phyloP scores from a whole-genome alignment of 768 basidiomycete species.

The Suillus sp. region DNA sequence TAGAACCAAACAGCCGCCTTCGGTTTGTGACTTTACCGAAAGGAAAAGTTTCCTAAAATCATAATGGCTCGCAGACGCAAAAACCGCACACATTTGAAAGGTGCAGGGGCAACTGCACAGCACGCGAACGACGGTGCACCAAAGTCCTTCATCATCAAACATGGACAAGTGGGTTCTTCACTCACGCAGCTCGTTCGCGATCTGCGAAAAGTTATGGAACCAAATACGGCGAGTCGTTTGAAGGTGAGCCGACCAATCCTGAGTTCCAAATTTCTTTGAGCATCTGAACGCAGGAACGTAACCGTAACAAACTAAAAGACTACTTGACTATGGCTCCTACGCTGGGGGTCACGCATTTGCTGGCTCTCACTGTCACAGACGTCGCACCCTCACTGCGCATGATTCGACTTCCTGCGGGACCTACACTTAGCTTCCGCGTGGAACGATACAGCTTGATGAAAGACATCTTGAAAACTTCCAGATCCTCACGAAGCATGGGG shows the following conservation, averaged over 20 bases:
- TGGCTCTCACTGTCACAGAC: slow-evolving; percentile 88
- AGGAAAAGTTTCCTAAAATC: slow-evolving; percentile 12
- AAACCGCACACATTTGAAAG: slow-evolving; percentile 81
- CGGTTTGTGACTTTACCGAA: not conserved
- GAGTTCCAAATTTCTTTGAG: slow-evolving; percentile 5
- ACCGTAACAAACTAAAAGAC: slow-evolving; percentile 89
- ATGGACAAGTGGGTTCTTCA: slow-evolving; percentile 89
- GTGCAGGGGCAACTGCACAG: slow-evolving; percentile 39
- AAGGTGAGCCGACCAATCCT: slow-evolving; percentile 48
- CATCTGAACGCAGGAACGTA: slow-evolving; percentile 69
- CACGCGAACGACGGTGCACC: slow-evolving; percentile 49
- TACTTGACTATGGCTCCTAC: slow-evolving; percentile 91
- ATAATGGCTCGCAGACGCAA: slow-evolving; percentile 76
- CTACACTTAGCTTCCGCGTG: slow-evolving; percentile 90
- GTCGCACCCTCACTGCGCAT: slow-evolving; percentile 86
- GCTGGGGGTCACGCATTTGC: slow-evolving; percentile 87
- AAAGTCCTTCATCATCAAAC: slow-evolving; percentile 96
- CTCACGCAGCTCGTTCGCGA: slow-evolving; percentile 90
- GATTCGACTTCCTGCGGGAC: slow-evolving; percentile 84
- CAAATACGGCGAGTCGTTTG: slow-evolving; percentile 93
- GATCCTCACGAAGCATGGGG: slow-evolving; percentile 73
- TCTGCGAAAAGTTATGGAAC: slow-evolving; percentile 95
- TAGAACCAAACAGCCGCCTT: slow-evolving; percentile 26
- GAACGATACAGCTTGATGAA: slow-evolving; percentile 92
- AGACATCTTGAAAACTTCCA: slow-evolving; percentile 69